Conservation (phyloP, 768 basidiomycete genomes). For the Suillus bovinus region DNA sequence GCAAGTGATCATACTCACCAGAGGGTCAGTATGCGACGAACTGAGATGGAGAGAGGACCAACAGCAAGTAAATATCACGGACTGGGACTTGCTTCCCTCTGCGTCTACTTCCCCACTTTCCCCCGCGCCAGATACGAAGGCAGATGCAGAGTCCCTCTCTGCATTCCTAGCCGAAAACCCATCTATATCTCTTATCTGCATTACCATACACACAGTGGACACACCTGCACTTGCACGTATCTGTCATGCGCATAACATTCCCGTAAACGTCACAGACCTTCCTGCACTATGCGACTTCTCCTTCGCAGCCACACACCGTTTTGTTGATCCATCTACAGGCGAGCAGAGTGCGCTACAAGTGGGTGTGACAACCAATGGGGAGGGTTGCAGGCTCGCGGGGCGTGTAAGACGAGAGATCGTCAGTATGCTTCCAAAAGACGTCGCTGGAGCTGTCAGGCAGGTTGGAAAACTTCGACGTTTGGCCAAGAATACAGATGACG, state of each 20-base stretch:
- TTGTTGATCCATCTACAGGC: constrained; percentile 50
- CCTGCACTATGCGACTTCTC: constrained; percentile 88
- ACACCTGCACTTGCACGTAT: constrained; percentile 57
- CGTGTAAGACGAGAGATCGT: constrained; percentile 85
- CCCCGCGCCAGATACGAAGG: constrained; percentile 17
- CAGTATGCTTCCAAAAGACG: constrained; percentile 64
- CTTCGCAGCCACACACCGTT: constrained; percentile 84
- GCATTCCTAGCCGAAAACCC: constrained; percentile 39
- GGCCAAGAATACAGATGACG: constrained; percentile 35
- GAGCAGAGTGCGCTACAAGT: constrained; percentile 62
- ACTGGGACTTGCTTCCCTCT: constrained; percentile 49
- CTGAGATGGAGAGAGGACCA: constrained; percentile 60
- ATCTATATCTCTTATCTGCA: constrained; percentile 58
- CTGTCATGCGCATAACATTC: constrained; percentile 61
- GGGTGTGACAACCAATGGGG: constrained; percentile 88
- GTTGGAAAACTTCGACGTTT: constrained; percentile 68
- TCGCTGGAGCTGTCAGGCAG: constrained; percentile 73
- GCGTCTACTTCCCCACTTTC: constrained; percentile 26
- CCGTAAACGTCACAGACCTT: constrained; percentile 85
- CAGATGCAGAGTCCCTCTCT: constrained; percentile 49
- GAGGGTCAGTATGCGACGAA: constrained; percentile 67
- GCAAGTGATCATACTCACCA: constrained; percentile 61
- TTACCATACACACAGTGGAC: constrained; percentile 62
- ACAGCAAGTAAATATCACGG: constrained; percentile 56
- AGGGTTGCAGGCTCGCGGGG: constrained; percentile 82